These are phyloP conservation scores for Pseudofabraea citricarpa DNA, from an alignment of 2,329 filamentous ascomycete genomes.

Conservation along the genomic window DNA sequence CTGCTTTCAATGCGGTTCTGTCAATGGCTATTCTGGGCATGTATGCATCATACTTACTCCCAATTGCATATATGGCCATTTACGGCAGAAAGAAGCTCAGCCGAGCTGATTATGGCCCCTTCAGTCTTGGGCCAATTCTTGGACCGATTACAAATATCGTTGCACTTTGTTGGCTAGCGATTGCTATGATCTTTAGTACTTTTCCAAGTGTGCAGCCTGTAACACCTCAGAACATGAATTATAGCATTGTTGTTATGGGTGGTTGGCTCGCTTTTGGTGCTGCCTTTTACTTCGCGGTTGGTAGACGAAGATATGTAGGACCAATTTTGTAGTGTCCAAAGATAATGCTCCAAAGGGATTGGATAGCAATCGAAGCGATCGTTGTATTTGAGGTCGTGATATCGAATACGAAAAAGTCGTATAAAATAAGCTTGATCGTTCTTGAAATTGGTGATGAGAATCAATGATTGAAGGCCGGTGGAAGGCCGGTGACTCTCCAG, in stretches of 20 bases:
- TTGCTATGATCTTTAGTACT: constrained; percentile 40
- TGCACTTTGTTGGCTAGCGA: constrained; percentile 36
- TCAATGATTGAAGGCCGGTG: too few species aligned
- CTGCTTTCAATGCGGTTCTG: constrained; percentile 42
- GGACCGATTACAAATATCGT: constrained; percentile 35
- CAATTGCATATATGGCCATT: constrained; percentile 33
- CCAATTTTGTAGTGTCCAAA: constrained; percentile 16
- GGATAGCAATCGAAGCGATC: too few species aligned
- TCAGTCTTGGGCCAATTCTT: constrained; percentile 26
- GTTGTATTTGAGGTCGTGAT: too few species aligned
- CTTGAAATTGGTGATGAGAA: too few species aligned
- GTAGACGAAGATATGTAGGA: constrained; percentile 22
- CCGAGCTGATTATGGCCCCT: constrained; percentile 20
- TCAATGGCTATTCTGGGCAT: constrained; percentile 38
- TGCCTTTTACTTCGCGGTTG: constrained; percentile 28
- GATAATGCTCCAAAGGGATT: too few species aligned
- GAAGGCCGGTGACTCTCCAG: too few species aligned
- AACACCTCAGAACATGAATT: constrained; percentile 41
- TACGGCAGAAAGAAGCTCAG: constrained; percentile 27
- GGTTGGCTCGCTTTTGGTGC: constrained; percentile 33
- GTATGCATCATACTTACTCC: constrained; percentile 38
- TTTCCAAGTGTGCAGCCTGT: constrained; percentile 38
- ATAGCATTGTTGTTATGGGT: constrained; percentile 36
- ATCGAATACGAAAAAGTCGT: too few species aligned
- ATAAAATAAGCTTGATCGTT: too few species aligned